Base-by-base conservation (phyloP, 2,329 filamentous ascomycete species). In the Parascedosporium putredinis region DNA sequence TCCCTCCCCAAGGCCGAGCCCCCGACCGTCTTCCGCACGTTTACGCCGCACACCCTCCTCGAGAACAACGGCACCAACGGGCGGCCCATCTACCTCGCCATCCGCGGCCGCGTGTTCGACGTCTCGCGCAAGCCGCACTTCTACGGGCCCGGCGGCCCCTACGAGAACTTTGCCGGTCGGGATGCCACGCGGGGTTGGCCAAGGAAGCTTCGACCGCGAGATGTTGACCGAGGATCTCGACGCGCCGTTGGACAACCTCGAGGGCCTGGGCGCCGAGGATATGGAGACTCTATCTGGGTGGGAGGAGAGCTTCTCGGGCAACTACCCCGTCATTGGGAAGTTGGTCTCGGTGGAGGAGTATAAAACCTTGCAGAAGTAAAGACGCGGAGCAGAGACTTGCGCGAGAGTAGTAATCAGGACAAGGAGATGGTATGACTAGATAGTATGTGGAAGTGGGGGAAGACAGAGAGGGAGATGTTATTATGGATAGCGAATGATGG, bases 211-310 rank as follows among this genome's bases (percentile, higher is more conserved):
- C 65, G 93, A 96, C 63, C 81, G 87, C 72, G 86, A 90, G 5
- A 95, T 97, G 89, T 70, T 97, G 68, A 97, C 93, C 16, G 81
- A 91, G 72, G 86, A 96, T 65, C 69, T 97, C 50, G 80, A 93
- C 51, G 91, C 80, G 0, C 88, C 88, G 42, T 70, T 96, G 54
- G 89, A 95, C 63, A 79, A 75, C 49, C 72, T 95, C 40, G 74
- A 79, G 47, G 87, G 83, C 51, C 67, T 97, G 53, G 81, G 79
- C 5, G 65, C 64, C 1, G 88, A 91, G 52, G 83, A 95, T 73
- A 69, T 86, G 68, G 90, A 95, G 64, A 86, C 89, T 46, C 70
- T 96, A 65, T 74, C 77, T 59, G 88, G 87, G 2, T 98, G 93
- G 93, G 90, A 96, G 72, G 88, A 94, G 70, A 77, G 89, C 56